Base-by-base conservation (phyloP, 495 filamentous ascomycete genomes). In the Staphylotrichum tortipilum region DNA sequence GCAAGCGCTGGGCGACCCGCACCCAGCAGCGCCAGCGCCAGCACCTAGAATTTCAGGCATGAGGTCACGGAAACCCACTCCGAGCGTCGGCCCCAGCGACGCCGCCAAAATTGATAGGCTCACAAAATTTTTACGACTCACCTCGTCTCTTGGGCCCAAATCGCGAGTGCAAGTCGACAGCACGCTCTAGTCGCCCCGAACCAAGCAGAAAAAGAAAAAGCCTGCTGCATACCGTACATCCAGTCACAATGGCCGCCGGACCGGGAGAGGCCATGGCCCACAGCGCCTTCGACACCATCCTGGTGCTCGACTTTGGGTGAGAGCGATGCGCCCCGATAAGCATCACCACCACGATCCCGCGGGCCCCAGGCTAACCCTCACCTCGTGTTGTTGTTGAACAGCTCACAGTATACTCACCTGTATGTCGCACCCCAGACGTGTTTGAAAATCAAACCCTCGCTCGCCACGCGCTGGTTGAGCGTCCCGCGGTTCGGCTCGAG, bases 251-350 rank as follows among this genome's bases (percentile, higher is more conserved):
- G 53, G 31, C 47, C n/a, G 47, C 42, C 52, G 52, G 41, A 55
- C 47, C 42, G 22, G 53, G 53, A 47, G 53, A 55, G 43, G 47
- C 47, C 1, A 54, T 54, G 52, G 53, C 53, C 36, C 53, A 55
- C 22, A 24, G 31, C 19, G 47, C 53, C 53, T 55, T 55, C 53
- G 53, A 55, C 53, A 55, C 53, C 53, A 55, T 55, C 34, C 21
- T 55, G 53, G 53, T 55, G 53, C 53, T 55, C 53, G 53, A 55
- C 43, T 55, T 55, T 47, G 53, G 53, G 53, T 55, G 53, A 55
- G n/a, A n/a, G 53, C 26, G 23, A 19, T 35, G 14, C 3, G 19
- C 18, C 35, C 4, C 9, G 4, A 18, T 14, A 4, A 31, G 24
- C 7, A 35, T 4, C 29, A 23, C 0, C n/a, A n/a, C n/a, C n/a